Base-by-base conservation (phyloP, 2,329 filamentous ascomycete species). In the Beauveria sp. region DNA sequence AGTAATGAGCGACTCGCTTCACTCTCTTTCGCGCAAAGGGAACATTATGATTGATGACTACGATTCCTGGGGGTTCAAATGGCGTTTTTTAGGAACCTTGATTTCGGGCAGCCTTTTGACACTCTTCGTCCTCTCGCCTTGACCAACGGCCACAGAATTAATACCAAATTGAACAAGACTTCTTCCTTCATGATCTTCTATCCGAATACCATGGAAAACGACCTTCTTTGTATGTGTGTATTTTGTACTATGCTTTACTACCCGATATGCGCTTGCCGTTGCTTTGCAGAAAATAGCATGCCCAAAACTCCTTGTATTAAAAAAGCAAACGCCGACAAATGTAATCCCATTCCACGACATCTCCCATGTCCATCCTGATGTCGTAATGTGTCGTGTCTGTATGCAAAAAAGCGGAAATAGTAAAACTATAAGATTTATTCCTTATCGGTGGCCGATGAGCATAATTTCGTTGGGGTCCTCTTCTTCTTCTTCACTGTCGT, bases 381-480 rank as follows among this genome's bases (percentile, higher is more conserved):
- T 28, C 57, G 5, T 47, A 3, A 47, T 54, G 41, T 24, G 43
- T 47, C 58, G 34, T 41, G 5, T 48, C 9, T 34, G 20, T 47
- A 60, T 55, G 41, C 50, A 28, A 59, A 43, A 28, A 37, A 37
- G 34, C 12, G 34, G 34, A 37, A 37, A 16, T 37, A 2, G 16
- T 37, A 37, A 14, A 56, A 24, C 4, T 20, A 34, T 8, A 34
- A 10, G 16, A 18, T 26, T 9, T 47, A 14, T 28, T 37, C 14
- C 26, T 62, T 24, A 58, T 18, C 30, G 63, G 65, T 83, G 80
- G 28, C 80, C 80, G 64, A 81, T 73, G 22, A 83, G 71, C 48
- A 77, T 67, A 57, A 84, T 80, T 56, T 80, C 77, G 18, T 71
- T 70, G 5, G 78, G 76, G 8, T 81, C 76, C 3, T 79, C 77